These are phyloP conservation scores for Helotiales sp. DNA, from an alignment of 2,329 filamentous ascomycete genomes.

Conservation along the genomic window DNA sequence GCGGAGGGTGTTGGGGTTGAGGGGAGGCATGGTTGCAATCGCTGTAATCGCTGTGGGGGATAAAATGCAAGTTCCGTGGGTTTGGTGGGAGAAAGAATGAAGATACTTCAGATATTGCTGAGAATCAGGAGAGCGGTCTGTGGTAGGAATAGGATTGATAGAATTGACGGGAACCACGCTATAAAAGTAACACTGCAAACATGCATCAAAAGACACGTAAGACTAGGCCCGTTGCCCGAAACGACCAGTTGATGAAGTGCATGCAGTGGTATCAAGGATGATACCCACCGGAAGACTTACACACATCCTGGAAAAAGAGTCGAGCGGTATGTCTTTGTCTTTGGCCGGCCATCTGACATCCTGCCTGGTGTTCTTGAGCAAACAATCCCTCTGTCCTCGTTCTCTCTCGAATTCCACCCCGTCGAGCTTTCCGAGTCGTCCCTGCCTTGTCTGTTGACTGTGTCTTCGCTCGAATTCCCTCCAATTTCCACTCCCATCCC, in stretches of 20 bases:
- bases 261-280: conserved; percentile 13
- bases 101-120: neutral
- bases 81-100: too few species aligned
- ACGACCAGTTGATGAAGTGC: neutral
- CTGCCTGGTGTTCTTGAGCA: neutral
- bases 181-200: neutral
- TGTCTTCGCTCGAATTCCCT: neutral
- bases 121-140: neutral
- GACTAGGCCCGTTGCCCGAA: conserved; percentile 4
- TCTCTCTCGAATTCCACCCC: neutral
- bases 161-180: neutral
- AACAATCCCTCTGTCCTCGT: neutral
- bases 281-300: neutral
- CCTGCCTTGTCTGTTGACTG: neutral
- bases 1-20: conserved; percentile 28
- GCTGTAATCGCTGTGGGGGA: too few species aligned
- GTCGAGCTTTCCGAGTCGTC: neutral
- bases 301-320: neutral
- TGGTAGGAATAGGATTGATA: neutral
- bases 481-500: neutral
- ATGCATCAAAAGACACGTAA: conserved; percentile 15
- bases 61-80: too few species aligned
- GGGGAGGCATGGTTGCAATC: conserved; percentile 25
- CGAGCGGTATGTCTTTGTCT: neutral
- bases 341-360: neutral